These are phyloP conservation scores for Bryum argenteum DNA, from an alignment of 225 moss, liverwort and hornwort genomes.

Conservation along the genomic window DNA sequence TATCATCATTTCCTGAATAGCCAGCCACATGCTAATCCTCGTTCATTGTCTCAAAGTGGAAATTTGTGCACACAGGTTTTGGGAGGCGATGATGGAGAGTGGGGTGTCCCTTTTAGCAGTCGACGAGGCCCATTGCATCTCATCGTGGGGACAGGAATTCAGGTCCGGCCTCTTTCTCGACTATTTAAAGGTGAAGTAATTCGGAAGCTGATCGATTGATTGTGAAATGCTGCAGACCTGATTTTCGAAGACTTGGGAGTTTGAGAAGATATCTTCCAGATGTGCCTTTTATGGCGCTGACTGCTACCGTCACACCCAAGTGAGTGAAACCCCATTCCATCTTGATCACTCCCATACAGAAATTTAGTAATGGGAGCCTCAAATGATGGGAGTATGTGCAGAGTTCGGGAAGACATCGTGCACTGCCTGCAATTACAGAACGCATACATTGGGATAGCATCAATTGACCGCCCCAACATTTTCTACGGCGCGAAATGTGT, in stretches of 20 bases:
- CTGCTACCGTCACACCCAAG: conserved; percentile 74
- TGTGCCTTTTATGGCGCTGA: conserved; percentile 75
- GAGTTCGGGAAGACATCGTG: conserved; percentile 71
- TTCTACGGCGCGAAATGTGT: conserved; percentile 72
- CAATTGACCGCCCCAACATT: conserved; percentile 67
- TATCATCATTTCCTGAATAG: too few species aligned
- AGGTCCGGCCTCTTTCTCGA: not conserved
- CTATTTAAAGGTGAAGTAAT: too few species aligned
- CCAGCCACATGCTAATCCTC: too few species aligned
- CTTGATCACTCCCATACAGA: too few species aligned
- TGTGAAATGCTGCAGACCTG: conserved; percentile 43
- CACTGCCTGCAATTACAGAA: conserved; percentile 49
- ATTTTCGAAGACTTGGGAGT: conserved; percentile 53
- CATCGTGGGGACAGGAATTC: conserved; percentile 87
- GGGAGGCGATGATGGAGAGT: conserved; percentile 57
- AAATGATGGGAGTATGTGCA: conserved; percentile 25
- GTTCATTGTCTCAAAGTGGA: not conserved
- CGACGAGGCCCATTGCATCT: conserved; percentile 82
- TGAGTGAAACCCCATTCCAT: conserved; percentile 20
- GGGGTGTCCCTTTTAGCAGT: conserved; percentile 72
- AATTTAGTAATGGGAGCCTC: too few species aligned
- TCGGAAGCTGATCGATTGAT: too few species aligned
- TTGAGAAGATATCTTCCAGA: conserved; percentile 61
- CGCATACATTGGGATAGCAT: conserved; percentile 49
- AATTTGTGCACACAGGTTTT: conserved; percentile 56